phyloP scores from a whole-genome alignment of 305 asterid genomes.

The Striga hermonthica region DNA sequence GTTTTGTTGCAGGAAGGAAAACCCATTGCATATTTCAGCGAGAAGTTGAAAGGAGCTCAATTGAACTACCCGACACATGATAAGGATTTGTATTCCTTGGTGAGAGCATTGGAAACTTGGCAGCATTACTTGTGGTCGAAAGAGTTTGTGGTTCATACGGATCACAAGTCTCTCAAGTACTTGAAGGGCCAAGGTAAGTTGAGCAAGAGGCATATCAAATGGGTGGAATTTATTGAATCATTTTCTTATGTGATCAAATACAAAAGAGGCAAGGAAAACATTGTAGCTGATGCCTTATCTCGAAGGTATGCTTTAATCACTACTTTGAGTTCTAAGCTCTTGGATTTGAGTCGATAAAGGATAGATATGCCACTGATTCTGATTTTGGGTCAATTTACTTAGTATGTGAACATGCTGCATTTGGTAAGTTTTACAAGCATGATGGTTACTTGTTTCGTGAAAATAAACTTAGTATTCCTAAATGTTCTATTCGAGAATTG shows the following conservation, averaged over 20 bases:
- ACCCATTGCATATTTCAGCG: neutral
- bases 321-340: conserved; percentile 8
- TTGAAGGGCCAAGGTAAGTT: neutral
- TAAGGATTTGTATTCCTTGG: neutral
- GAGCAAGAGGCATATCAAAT: neutral
- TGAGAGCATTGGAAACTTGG: neutral
- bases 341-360: neutral
- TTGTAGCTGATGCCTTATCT: conserved; percentile 12
- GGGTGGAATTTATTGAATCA: neutral
- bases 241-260: neutral
- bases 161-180: conserved; percentile 1
- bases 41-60: neutral
- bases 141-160: neutral
- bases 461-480: neutral
- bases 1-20: neutral
- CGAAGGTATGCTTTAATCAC: conserved; percentile 8
- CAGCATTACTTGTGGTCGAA: conserved; percentile 2
- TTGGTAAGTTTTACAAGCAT: neutral
- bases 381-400: neutral
- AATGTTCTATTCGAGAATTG: neutral
- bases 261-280: neutral
- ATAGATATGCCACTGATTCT: neutral
- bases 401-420: conserved; percentile 12
- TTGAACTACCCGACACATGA: neutral
- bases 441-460: neutral